phyloP scores from a whole-genome alignment of 164 flowering plant genomes.

The Dillenia suffruticosa region DNA sequence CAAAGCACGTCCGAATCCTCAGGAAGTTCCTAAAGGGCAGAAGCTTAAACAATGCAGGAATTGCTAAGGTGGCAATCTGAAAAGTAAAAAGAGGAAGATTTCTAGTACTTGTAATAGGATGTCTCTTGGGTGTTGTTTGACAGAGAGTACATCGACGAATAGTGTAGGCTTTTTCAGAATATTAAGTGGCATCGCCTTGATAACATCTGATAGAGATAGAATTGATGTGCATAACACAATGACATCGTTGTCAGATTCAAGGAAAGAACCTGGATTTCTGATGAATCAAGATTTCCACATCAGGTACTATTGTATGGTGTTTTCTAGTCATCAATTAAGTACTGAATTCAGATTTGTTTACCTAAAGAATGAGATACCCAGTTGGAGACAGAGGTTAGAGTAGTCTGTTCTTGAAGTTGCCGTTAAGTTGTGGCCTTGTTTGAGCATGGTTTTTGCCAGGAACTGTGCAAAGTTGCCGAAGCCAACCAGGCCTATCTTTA shows the following conservation, averaged over 20 bases:
- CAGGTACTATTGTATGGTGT: background rate
- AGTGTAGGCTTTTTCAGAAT: conserved; percentile 34
- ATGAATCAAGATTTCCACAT: background rate
- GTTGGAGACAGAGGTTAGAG: conserved; percentile 33
- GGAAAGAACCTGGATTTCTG: conserved; percentile 30
- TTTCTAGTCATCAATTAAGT: background rate
- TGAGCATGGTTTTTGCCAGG: conserved; percentile 50
- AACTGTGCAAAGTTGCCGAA: conserved; percentile 71
- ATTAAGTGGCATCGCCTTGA: conserved; percentile 39
- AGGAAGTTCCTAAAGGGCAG: conserved; percentile 35
- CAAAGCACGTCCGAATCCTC: conserved; percentile 56
- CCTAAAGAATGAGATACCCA: conserved; percentile 59
- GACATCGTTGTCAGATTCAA: conserved; percentile 49
- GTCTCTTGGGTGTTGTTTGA: conserved; percentile 61
- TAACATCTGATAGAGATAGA: conserved; percentile 42
- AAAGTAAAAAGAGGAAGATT: background rate
- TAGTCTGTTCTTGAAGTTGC: conserved; percentile 68
- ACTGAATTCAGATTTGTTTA: conserved; percentile 1
- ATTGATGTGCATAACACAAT: conserved; percentile 69
- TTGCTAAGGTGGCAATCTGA: background rate
- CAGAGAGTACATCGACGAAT: conserved; percentile 75
- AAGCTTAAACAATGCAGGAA: background rate
- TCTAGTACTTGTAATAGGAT: conserved; percentile 42
- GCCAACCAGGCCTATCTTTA: conserved; percentile 64
- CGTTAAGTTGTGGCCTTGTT: conserved; percentile 55